These are phyloP conservation scores for Hyphodiscus hymeniophilus DNA, from an alignment of 495 filamentous ascomycete genomes.

Conservation along the genomic window DNA sequence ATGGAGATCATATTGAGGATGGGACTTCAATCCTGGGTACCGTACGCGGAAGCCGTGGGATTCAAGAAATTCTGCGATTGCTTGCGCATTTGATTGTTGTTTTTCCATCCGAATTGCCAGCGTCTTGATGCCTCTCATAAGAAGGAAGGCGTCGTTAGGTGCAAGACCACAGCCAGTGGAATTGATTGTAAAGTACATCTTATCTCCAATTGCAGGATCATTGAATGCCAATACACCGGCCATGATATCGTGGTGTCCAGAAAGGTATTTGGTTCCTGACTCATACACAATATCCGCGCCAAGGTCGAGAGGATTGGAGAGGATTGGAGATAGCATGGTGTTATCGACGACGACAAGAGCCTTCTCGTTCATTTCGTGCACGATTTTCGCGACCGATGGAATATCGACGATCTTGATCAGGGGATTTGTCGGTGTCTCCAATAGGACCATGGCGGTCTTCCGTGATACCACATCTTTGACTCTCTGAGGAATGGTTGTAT, in stretches of 20 bases:
- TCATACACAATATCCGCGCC: slow-evolving; percentile 97
- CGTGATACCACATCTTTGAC: slow-evolving; percentile 58
- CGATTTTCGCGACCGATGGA: slow-evolving; percentile 58
- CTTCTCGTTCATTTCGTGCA: slow-evolving; percentile 71
- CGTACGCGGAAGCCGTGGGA: slow-evolving; percentile 86
- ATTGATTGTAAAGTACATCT: slow-evolving; percentile 94
- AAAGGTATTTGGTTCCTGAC: slow-evolving; percentile 95
- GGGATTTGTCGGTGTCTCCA: slow-evolving; percentile 95
- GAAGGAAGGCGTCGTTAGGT: slow-evolving; percentile 91
- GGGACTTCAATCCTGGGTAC: slow-evolving; percentile 86
- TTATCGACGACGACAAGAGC: slow-evolving; percentile 92
- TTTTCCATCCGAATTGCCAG: slow-evolving; percentile 97
- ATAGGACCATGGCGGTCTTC: slow-evolving; percentile 91
- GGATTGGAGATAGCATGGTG: slow-evolving; percentile 94
- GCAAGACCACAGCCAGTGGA: slow-evolving; percentile 86
- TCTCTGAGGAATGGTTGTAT: slow-evolving; percentile 68
- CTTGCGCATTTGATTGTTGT: slow-evolving; percentile 86
- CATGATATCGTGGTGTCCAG: slow-evolving; percentile 98
- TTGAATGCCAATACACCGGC: slow-evolving; percentile 92
- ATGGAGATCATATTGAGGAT: slow-evolving; percentile 94
- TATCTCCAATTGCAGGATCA: slow-evolving; percentile 69
- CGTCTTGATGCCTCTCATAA: slow-evolving; percentile 92
- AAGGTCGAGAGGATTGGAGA: slow-evolving; percentile 84
- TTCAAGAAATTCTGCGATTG: slow-evolving; percentile 89
- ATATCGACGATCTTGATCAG: slow-evolving; percentile 98